These are phyloP conservation scores for Cutaneotrichosporon sp. DNA, from an alignment of 1,284 basidiomycete species.

Conservation along the genomic window DNA sequence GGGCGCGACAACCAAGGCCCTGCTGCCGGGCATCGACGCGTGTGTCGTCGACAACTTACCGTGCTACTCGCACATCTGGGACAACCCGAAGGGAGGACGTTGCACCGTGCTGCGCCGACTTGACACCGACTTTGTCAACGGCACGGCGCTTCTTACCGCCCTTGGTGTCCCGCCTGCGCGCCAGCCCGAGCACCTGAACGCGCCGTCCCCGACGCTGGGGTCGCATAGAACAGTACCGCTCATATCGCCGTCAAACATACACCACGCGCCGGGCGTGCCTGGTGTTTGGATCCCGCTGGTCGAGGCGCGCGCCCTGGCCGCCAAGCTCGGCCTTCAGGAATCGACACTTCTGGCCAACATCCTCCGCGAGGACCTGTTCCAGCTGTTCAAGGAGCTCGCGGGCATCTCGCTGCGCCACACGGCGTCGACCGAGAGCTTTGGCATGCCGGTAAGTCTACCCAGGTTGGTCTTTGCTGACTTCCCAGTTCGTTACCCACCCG, in stretches of 20 bases:
- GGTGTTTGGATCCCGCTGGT: constrained; percentile 38
- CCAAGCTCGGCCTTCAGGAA: constrained; percentile 21
- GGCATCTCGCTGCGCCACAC: constrained; percentile 33
- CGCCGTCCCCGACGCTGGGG: constrained; percentile 21
- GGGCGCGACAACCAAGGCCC: constrained; percentile 25
- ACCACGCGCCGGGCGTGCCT: constrained; percentile 33
- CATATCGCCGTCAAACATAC: constrained; percentile 18
- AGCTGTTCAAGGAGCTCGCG: constrained; percentile 34
- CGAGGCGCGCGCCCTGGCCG: constrained; percentile 32
- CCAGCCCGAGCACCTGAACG: constrained; percentile 27
- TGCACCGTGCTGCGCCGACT: constrained; percentile 34
- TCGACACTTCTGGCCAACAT: constrained; percentile 26
- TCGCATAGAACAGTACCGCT: constrained; percentile 28
- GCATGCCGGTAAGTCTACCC: constrained; percentile 13
- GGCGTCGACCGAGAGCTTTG: constrained; percentile 31
- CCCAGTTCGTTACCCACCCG: constrained; percentile 16
- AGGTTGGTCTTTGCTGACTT: not conserved
- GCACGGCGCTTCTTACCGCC: constrained; percentile 34
- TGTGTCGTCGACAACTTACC: constrained; percentile 44
- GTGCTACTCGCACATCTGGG: constrained; percentile 36
- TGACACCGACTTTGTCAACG: constrained; percentile 45
- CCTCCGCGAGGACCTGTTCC: constrained; percentile 37
- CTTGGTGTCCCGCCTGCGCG: constrained; percentile 27
- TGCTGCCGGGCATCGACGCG: constrained; percentile 38
- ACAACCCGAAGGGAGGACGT: constrained; percentile 19